Evolutionary conservation across 2,329 filamentous ascomycete species (phyloP).

Genomic region (Diplodia mutila): DNA sequence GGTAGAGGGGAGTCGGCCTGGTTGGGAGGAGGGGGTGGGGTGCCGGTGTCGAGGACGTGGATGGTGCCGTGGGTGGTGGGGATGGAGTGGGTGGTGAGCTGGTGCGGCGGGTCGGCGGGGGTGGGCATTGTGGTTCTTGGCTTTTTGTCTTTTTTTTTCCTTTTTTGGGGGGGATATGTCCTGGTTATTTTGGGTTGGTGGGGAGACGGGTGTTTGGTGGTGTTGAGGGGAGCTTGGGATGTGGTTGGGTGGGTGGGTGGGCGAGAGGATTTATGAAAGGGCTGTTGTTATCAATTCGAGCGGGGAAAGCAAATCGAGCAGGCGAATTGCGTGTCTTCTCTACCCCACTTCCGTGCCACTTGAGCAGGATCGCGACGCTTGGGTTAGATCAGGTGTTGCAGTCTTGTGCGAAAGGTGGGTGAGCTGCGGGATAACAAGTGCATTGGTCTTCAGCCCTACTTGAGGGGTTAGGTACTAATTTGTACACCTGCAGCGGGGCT

Average conservation of each 20-base stretch:
- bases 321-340: background rate
- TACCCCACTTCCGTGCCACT: conserved; percentile 9
- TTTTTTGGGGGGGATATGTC: background rate
- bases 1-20: conserved; percentile 22
- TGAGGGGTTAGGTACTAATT: background rate
- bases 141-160: background rate
- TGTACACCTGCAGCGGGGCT: too few species aligned
- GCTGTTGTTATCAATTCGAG: conserved; percentile 3
- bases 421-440: background rate
- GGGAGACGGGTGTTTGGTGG: too few species aligned
- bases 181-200: background rate
- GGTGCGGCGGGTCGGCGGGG: background rate
- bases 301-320: background rate
- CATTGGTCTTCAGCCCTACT: background rate
- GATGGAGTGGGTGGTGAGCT: conserved; percentile 7
- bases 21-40: background rate
- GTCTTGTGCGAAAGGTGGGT: background rate
- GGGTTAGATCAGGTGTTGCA: background rate
- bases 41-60: conserved; percentile 1
- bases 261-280: background rate
- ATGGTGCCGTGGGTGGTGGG: conserved; percentile 21
- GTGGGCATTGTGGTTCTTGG: conserved; percentile 7
- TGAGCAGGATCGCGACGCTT: background rate
- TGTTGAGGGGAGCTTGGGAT: background rate
- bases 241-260: background rate